A percentile compares a stretch with the other conserved stretches of the same genome.
phyloP scores from a whole-genome alignment of 2,329 filamentous ascomycete genomes.

The Alternaria ventricosa region DNA sequence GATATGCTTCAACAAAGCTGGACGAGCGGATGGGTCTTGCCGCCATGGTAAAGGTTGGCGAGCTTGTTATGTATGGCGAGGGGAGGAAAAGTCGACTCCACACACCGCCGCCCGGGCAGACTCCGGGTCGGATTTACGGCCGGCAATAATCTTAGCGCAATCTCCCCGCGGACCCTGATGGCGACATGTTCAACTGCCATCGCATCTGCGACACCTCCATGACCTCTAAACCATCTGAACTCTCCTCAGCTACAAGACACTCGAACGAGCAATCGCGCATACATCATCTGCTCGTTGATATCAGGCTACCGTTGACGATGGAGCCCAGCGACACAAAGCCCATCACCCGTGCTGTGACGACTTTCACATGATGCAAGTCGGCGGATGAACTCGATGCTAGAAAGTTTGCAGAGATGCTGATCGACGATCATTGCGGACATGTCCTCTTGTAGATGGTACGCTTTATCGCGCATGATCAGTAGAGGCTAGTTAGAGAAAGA shows the following conservation, averaged over 20 bases:
- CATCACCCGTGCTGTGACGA: background rate
- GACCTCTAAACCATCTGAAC: background rate
- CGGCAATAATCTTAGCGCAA: background rate
- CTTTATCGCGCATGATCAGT: background rate
- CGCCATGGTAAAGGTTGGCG: background rate
- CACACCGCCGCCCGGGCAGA: background rate
- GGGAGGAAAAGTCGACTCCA: background rate
- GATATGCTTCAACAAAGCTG: background rate
- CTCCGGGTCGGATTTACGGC: background rate
- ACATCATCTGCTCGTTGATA: fast-evolving
- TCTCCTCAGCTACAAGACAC: background rate
- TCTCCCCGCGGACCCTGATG: background rate
- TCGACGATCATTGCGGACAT: background rate
- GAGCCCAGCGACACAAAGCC: fast-evolving
- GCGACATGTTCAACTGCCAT: background rate
- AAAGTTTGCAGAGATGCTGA: background rate
- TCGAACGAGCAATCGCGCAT: background rate
- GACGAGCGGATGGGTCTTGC: background rate
- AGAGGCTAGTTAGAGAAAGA: background rate
- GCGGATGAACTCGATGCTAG: background rate
- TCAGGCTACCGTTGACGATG: background rate
- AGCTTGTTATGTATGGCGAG: background rate
- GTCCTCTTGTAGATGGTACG: background rate
- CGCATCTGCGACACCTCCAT: too few relatives aligned
- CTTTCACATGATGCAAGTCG: background rate